Evolutionary conservation across 352 stramenopile species (phyloP).

Genomic region (Phytopythium litorale): DNA sequence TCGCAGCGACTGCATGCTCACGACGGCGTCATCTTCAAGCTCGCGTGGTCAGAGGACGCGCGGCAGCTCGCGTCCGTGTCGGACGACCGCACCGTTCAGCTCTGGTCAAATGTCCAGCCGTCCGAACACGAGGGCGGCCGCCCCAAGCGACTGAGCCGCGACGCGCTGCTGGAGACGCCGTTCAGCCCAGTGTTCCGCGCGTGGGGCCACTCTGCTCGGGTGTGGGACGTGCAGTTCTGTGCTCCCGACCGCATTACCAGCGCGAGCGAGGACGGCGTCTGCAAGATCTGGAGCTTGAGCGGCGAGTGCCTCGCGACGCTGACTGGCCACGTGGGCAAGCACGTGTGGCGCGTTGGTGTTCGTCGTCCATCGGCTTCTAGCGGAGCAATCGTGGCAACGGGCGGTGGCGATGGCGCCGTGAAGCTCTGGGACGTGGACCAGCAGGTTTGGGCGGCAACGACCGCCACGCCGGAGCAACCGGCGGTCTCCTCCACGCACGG

Average conservation of each 20-base stretch:
- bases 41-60: slow-evolving; percentile 70
- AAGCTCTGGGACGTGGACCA: slow-evolving; percentile 75
- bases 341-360: slow-evolving; percentile 76
- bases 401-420: slow-evolving; percentile 68
- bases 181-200: slow-evolving; percentile 63
- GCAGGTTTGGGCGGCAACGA: slow-evolving; percentile 45
- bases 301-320: slow-evolving; percentile 70
- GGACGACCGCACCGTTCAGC: slow-evolving; percentile 80
- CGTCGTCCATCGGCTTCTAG: slow-evolving; percentile 23
- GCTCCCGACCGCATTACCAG: slow-evolving; percentile 36
- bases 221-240: slow-evolving; percentile 86
- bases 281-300: slow-evolving; percentile 61
- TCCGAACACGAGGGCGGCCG: slow-evolving; percentile 7
- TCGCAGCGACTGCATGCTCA: slow-evolving; percentile 71
- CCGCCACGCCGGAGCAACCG: slow-evolving; percentile 4
- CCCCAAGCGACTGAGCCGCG: background rate
- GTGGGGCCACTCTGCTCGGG: slow-evolving; percentile 78
- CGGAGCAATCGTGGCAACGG: slow-evolving; percentile 49
- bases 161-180: slow-evolving; percentile 10
- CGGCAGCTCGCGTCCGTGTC: slow-evolving; percentile 75
- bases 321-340: slow-evolving; percentile 66
- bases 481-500: background rate
- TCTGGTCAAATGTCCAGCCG: slow-evolving; percentile 53
- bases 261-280: slow-evolving; percentile 75
- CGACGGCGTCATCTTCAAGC: slow-evolving; percentile 83